These are phyloP conservation scores for Marasmius tenuissimus DNA, from an alignment of 1,284 basidiomycete species.

Conservation along the genomic window DNA sequence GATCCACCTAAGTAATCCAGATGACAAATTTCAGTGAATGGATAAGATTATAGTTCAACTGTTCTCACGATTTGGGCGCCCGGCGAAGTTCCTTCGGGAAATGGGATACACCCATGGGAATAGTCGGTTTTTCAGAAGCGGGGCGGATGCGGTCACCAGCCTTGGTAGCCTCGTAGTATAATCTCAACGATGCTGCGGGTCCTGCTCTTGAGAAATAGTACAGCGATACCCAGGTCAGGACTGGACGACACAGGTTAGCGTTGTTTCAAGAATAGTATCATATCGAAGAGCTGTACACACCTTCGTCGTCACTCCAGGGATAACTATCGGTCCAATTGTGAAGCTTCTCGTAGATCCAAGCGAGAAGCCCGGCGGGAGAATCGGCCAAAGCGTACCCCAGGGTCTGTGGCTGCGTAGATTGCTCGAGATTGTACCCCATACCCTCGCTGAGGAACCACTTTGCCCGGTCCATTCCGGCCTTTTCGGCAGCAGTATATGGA, in stretches of 20 bases:
- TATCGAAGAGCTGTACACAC: no score
- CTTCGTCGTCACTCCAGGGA: constrained; percentile 49
- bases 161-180: constrained; percentile 34
- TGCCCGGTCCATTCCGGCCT: constrained; percentile 30
- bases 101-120: constrained; percentile 10
- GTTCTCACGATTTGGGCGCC: background rate
- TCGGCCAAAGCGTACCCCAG: constrained; percentile 51
- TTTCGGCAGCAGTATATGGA: constrained; percentile 31
- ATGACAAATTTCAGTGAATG: background rate
- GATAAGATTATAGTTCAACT: background rate
- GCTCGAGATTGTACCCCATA: constrained; percentile 41
- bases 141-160: background rate
- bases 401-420: constrained; percentile 54
- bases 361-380: constrained; percentile 53
- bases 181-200: constrained; percentile 41
- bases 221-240: constrained; percentile 47
- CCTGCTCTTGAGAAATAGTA: constrained; percentile 50
- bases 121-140: constrained; percentile 1
- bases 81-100: constrained; percentile 11
- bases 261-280: no score
- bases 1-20: background rate
- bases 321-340: constrained; percentile 50
- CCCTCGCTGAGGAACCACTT: constrained; percentile 33
- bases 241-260: constrained; percentile 23
- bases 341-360: constrained; percentile 64